Base-by-base conservation (phyloP, 208 protist species). In the Balamuthia mandrillaris region DNA sequence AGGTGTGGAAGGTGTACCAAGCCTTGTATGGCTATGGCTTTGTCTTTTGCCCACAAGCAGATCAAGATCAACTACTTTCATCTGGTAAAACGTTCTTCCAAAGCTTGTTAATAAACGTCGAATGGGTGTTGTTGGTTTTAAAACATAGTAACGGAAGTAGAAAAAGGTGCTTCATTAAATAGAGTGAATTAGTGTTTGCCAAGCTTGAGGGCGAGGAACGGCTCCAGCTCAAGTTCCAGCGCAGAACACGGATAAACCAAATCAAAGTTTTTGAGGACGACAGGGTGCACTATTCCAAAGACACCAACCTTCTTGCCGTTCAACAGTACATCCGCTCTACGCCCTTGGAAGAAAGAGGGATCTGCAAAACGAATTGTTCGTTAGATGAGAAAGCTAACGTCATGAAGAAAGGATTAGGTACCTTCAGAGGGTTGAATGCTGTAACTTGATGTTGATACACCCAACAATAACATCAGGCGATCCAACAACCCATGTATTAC, bases 201-300 rank as follows among this genome's bases (percentile, higher is more conserved):
- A 24, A 66, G 58, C 58, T 66, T 66, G 58, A 37, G 31, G 31
- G 44, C 31, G 45, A 78, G 47, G 68, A 78, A 78, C 31, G 68
- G 37, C 77, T 92, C 81, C 31, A 92, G 24, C 83, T 83, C 78
- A 47, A 98, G 52, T 91, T 98, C 96, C 77, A 97, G 91, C 86
- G 93, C 95, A 1, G 96, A 97, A 88, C 94, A 96, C 44, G 96
- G 96, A 84, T 93, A 95, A 1, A 93, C 77, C 56, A 98, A 94
- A 31, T 96, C 96, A 72, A 96, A 98, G 44, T 93, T 91, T 86
- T 95, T 95, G 31, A 98, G 90, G 44, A 97, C 96, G 86, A 95
- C 66, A 4, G 89, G 87, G 68, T 93, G 88, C 5, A 91, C 58
- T 24, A 90, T 61, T 37, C 89, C 89, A 21, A 91, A 61, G 3